phyloP scores from a whole-genome alignment of 2,329 filamentous ascomycete species.

The Dothidotthia symphoricarpi region DNA sequence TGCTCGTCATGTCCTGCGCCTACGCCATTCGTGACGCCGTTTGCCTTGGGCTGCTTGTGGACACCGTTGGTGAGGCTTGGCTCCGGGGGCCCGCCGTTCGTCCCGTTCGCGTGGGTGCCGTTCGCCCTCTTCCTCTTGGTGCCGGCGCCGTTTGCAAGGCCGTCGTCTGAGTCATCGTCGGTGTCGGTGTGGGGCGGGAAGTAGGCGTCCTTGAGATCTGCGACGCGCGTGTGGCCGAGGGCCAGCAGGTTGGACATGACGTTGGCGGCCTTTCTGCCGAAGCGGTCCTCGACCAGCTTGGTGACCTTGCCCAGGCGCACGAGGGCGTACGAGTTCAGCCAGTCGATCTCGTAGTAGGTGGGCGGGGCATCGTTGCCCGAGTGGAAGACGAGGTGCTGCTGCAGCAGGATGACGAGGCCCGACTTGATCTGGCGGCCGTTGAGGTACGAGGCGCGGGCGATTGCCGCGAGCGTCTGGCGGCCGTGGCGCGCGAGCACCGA shows the following conservation, averaged over 20 bases:
- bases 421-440: conserved; percentile 73
- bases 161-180: conserved; percentile 37
- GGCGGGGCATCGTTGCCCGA: conserved; percentile 61
- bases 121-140: conserved; percentile 24
- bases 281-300: conserved; percentile 68
- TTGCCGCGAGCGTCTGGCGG: conserved; percentile 67
- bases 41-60: conserved; percentile 10
- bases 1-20: conserved; percentile 6
- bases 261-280: conserved; percentile 71
- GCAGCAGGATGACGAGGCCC: conserved; percentile 79
- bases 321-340: conserved; percentile 75
- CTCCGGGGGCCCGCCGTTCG: conserved; percentile 6
- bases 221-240: conserved; percentile 73
- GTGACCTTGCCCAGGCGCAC: conserved; percentile 79
- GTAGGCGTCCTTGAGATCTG: conserved; percentile 67
- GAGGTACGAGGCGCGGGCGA: conserved; percentile 71
- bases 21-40: conserved; percentile 11
- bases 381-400: conserved; percentile 82
- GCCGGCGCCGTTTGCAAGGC: conserved; percentile 21
- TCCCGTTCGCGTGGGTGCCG: conserved; percentile 22
- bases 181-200: conserved; percentile 36
- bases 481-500: conserved; percentile 74
- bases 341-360: conserved; percentile 82
- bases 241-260: conserved; percentile 73
- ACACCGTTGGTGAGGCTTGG: conserved; percentile 12